Evolutionary conservation across 306 rosid genomes (phyloP).

Genomic region (Lupinus albus): DNA sequence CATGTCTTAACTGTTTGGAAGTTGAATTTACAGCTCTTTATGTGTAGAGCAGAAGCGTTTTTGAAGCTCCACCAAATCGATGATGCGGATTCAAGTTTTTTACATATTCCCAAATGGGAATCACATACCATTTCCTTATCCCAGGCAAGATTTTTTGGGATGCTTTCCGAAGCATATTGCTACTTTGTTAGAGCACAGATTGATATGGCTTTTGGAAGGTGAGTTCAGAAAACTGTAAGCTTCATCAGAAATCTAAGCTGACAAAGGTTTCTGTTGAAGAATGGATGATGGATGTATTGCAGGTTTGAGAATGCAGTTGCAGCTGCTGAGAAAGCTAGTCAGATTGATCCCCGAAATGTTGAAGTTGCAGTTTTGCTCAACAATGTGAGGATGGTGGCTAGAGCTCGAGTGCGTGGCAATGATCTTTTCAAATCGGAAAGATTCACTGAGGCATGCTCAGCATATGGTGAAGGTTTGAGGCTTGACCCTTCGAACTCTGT

Average conservation of each 20-base stretch:
- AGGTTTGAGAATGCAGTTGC: constrained; percentile 91
- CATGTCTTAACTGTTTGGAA: constrained; percentile 51
- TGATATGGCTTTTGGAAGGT: constrained; percentile 85
- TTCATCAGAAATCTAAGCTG: constrained; percentile 43
- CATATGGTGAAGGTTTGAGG: constrained; percentile 80
- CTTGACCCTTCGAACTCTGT: constrained; percentile 71
- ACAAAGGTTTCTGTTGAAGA: constrained; percentile 48
- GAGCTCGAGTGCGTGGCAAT: constrained; percentile 76
- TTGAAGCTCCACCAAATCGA: constrained; percentile 76
- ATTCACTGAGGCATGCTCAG: constrained; percentile 76
- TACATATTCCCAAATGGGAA: constrained; percentile 52
- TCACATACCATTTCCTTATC: constrained; percentile 36
- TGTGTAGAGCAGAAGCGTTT: constrained; percentile 80
- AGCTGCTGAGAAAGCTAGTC: constrained; percentile 72
- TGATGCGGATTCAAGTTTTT: constrained; percentile 60
- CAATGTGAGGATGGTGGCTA: constrained; percentile 68
- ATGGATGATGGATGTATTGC: constrained; percentile 71
- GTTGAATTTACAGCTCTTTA: constrained; percentile 69
- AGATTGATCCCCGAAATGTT: constrained; percentile 63
- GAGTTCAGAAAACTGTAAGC: constrained; percentile 45
- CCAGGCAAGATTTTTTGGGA: constrained; percentile 56
- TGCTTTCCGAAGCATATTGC: constrained; percentile 68
- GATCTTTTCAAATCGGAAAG: constrained; percentile 86
- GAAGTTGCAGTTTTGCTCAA: constrained; percentile 66
- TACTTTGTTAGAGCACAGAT: constrained; percentile 65